A percentile compares a stretch with the other conserved stretches of the same genome.
Evolutionary conservation across 192 early-diverging fungal species (phyloP).

Genomic region (Chytriomyces confervae): DNA sequence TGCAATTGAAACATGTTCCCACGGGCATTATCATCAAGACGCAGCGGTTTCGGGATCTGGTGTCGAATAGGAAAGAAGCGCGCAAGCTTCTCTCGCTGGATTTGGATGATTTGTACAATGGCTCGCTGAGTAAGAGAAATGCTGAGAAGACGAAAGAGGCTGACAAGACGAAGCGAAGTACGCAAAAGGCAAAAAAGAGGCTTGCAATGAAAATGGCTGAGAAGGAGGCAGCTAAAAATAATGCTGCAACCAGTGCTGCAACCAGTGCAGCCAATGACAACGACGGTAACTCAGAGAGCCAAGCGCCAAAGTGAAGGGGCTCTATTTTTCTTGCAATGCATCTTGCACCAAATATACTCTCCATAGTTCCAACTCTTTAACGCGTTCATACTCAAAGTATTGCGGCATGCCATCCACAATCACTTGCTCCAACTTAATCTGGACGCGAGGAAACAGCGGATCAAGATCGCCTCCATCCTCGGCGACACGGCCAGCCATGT

Average conservation of each 20-base stretch:
- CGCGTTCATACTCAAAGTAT: slow-evolving; percentile 36
- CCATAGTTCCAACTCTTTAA: slow-evolving; percentile 38
- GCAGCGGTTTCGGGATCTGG: slow-evolving; percentile 51
- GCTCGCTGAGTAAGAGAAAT: slow-evolving; percentile 36
- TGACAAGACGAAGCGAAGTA: slow-evolving; percentile 26
- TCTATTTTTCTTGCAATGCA: neutral
- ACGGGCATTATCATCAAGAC: slow-evolving; percentile 47
- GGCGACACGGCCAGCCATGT: slow-evolving; percentile 5
- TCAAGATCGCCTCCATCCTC: slow-evolving; percentile 33
- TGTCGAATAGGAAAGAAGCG: slow-evolving; percentile 50
- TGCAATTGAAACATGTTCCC: slow-evolving; percentile 53
- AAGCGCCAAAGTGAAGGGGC: too few species aligned
- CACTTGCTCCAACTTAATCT: neutral
- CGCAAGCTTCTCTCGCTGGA: slow-evolving; percentile 51
- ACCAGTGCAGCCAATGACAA: too few species aligned
- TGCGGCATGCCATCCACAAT: slow-evolving; percentile 33
- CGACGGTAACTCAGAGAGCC: neutral
- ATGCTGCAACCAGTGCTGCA: too few species aligned
- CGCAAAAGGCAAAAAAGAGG: slow-evolving; percentile 14
- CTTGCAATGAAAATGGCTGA: neutral
- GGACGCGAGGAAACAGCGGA: slow-evolving; percentile 8
- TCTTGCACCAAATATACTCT: slow-evolving; percentile 3
- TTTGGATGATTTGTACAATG: slow-evolving; percentile 50
- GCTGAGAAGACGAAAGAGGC: slow-evolving; percentile 22
- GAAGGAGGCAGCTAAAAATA: neutral